Conservation (phyloP, 331 rosid species). For the Quercus phellos region DNA sequence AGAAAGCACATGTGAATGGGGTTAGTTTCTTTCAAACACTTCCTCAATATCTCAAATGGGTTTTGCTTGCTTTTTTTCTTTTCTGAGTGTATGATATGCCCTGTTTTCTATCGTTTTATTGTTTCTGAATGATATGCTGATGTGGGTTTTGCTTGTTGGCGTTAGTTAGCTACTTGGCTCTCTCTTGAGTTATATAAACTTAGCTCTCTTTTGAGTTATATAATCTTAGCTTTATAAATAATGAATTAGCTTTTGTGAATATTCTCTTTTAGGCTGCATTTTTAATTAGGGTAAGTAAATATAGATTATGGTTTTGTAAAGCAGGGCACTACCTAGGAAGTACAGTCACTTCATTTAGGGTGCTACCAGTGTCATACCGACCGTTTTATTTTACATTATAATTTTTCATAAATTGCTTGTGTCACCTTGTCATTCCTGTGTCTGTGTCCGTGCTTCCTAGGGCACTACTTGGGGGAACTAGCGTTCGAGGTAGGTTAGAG, state of each 20-base stretch:
- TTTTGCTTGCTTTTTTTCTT: background rate
- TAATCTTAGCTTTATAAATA: background rate
- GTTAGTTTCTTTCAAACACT: conserved; percentile 37
- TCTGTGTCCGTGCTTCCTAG: too few species aligned
- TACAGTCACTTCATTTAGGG: too few species aligned
- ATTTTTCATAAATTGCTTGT: too few species aligned
- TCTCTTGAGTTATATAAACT: too few species aligned
- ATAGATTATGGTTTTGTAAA: background rate
- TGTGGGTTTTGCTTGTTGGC: background rate
- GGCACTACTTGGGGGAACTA: too few species aligned
- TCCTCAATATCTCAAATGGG: background rate
- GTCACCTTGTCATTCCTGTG: rapidly evolving
- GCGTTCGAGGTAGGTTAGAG: too few species aligned
- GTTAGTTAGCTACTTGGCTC: too few species aligned
- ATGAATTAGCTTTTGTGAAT: background rate
- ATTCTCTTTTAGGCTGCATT: background rate
- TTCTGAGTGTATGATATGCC: background rate
- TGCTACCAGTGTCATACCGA: too few species aligned
- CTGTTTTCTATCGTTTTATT: background rate
- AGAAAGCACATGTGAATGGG: conserved; percentile 82
- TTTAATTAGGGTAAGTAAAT: background rate
- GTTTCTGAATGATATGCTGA: background rate
- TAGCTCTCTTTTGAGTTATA: background rate
- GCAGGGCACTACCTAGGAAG: too few species aligned
- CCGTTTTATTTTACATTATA: too few species aligned